Percentiles rank a stretch among this genome's conserved stretches.
Conservation (phyloP, 805 yeast species). For the Wickerhamiella sorbophila region DNA sequence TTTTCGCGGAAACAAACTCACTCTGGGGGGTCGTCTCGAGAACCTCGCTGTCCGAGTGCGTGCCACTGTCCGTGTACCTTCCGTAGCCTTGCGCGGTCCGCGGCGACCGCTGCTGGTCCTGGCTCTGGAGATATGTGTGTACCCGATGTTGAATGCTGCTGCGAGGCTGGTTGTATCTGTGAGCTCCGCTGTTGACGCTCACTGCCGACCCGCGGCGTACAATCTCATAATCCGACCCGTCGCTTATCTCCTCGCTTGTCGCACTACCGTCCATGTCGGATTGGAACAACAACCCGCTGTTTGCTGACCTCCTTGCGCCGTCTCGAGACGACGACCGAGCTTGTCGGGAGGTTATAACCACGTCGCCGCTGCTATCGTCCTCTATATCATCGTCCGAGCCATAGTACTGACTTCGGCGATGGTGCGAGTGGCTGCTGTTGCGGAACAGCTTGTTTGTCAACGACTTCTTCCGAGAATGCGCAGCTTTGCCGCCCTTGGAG, state of each 20-base stretch:
- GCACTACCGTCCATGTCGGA: neutral
- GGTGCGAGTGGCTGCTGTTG: neutral
- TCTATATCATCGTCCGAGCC: neutral
- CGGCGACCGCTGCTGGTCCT: conserved; percentile 26
- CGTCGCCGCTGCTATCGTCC: neutral
- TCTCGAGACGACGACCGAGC: neutral
- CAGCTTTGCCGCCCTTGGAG: neutral
- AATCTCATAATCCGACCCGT: neutral
- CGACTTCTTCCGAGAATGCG: neutral
- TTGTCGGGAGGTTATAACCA: neutral
- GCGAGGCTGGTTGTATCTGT: conserved; percentile 14
- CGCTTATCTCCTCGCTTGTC: neutral
- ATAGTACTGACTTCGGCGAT: neutral
- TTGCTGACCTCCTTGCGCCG: neutral
- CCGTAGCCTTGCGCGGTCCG: conserved; percentile 78
- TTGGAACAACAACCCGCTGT: neutral
- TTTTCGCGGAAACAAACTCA: neutral
- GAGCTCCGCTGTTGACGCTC: neutral
- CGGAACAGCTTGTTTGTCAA: neutral
- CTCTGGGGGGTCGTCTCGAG: neutral
- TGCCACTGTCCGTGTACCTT: conserved; percentile 38
- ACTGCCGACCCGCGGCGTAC: neutral
- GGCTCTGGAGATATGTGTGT: conserved; percentile 19
- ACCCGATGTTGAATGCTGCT: conserved; percentile 27
- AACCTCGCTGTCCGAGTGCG: neutral